These are phyloP conservation scores for Thalassiosira exigua DNA, from an alignment of 352 stramenopile species.

Conservation along the genomic window DNA sequence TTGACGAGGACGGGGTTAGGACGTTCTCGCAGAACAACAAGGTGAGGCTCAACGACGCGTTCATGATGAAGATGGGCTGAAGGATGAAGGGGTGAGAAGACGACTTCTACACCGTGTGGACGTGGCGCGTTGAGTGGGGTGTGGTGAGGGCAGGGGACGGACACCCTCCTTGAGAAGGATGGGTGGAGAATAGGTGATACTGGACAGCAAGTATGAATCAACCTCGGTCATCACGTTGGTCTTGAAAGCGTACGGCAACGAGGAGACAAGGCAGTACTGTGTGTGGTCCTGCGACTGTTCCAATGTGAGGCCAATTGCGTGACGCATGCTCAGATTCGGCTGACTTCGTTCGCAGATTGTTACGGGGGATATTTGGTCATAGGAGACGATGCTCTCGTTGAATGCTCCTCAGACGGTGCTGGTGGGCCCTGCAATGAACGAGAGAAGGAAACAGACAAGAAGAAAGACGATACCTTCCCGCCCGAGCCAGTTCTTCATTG, in stretches of 20 bases:
- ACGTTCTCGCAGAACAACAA: conserved; percentile 42
- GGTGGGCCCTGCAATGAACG: no score
- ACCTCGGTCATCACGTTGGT: conserved; percentile 40
- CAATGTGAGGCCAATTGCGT: conserved; percentile 55
- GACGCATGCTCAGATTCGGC: conserved; percentile 48
- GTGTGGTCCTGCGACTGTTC: conserved; percentile 71
- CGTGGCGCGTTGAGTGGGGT: conserved; percentile 60
- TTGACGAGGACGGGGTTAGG: conserved; percentile 23
- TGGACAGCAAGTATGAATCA: conserved; percentile 74
- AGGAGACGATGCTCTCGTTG: conserved; percentile 49
- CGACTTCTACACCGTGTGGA: conserved; percentile 71
- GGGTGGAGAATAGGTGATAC: conserved; percentile 50
- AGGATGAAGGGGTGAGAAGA: conserved; percentile 62
- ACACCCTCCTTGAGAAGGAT: conserved; percentile 38
- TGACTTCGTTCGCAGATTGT: conserved; percentile 74
- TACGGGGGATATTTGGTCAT: conserved; percentile 65
- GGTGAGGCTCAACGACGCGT: conserved; percentile 50
- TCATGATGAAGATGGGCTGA: conserved; percentile 75
- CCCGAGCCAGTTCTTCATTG: no score
- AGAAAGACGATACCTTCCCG: no score
- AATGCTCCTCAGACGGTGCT: conserved; percentile 61
- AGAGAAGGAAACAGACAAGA: no score
- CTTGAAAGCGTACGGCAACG: conserved; percentile 14
- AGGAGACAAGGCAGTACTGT: conserved; percentile 27
- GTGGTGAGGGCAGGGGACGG: conserved; percentile 59